Evolutionary conservation across 805 yeast genomes (phyloP), one percentile per base, ranked within the genome.

Genomic region (Schwanniomyces polymorphus): DNA sequence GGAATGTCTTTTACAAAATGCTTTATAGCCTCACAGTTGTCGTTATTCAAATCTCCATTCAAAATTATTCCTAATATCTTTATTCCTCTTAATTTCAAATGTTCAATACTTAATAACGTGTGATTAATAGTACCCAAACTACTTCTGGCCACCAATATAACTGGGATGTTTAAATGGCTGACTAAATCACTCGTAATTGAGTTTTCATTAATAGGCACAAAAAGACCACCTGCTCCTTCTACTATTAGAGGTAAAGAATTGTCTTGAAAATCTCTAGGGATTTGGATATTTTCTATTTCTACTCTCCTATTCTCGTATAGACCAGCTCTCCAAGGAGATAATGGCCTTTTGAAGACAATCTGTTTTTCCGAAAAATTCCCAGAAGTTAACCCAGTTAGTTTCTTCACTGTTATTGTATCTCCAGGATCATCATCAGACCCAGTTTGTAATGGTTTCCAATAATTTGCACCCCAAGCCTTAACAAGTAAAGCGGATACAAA

Each of bases 361-460:
- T 50, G 43, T 14, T 65, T 64, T 11, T 44, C 29, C 14, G 46
- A 43, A 10, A 52, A 43, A 27, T 46, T 42, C 1, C 54, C 43
- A 44, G 53, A 53, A 12, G 42, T 23, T 8, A 45, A 17, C 9
- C 41, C 33, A 14, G 52, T 31, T 11, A 51, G 42, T 2, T 37
- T 12, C 17, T 17, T 26, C 3, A 59, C 55, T 2, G 61, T 53
- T 11, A 28, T 27, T 4, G 65, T 56, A 44, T 63, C 68, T 25
- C 64, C 67, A 3, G 16, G 41, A 40, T 61, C 67, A 25, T 55
- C 41, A 12, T 61, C 60, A 18, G 59, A 47, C 1, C 67, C 68
- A 4, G 68, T 63, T 45, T 63, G 66, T 4, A 60, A 47, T 1
- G 67, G 67, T 47, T 63, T 62, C 68, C 68, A 63, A 45, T 63